Percentiles rank a stretch among this genome's conserved stretches.
These are phyloP conservation scores for Melampsora medusae DNA, from an alignment of 1,284 basidiomycete genomes.

Conservation along the genomic window DNA sequence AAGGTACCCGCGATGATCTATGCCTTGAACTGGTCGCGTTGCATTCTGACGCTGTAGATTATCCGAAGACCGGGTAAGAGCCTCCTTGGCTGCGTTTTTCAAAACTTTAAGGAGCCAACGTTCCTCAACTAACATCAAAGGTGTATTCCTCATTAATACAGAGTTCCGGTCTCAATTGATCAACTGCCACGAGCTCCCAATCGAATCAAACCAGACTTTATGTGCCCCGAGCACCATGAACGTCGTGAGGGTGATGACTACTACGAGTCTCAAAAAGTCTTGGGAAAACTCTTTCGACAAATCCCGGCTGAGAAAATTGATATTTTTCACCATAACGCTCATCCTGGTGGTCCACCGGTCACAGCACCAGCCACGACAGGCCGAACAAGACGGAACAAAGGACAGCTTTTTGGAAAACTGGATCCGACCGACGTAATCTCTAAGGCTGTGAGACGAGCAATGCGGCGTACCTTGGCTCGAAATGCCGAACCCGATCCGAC, in stretches of 20 bases:
- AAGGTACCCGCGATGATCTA: constrained; percentile 62
- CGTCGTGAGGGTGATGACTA: constrained; percentile 22
- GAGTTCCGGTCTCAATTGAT: constrained; percentile 22
- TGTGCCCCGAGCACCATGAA: constrained; percentile 12
- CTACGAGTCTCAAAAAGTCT: constrained; percentile 25
- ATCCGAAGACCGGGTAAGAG: constrained; percentile 41
- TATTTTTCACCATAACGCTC: background rate
- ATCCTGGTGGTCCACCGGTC: background rate
- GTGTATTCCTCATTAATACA: background rate
- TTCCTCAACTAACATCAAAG: background rate
- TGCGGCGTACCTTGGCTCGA: background rate
- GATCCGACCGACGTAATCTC: background rate
- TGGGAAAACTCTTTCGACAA: constrained; percentile 33
- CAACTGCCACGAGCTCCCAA: constrained; percentile 2
- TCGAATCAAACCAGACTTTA: constrained; percentile 26
- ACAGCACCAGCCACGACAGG: no score
- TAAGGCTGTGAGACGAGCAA: background rate
- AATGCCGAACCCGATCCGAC: background rate
- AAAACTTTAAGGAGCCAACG: background rate
- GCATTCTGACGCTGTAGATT: constrained; percentile 65
- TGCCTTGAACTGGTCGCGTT: constrained; percentile 66
- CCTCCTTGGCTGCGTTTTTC: background rate
- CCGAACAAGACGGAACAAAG: background rate
- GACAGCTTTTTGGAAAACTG: background rate
- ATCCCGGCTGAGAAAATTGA: constrained; percentile 39